A percentile compares a stretch with the other conserved stretches of the same genome.
These are phyloP conservation scores for Fusarium sp. DNA, from an alignment of 2,329 filamentous ascomycete species.

Conservation along the genomic window DNA sequence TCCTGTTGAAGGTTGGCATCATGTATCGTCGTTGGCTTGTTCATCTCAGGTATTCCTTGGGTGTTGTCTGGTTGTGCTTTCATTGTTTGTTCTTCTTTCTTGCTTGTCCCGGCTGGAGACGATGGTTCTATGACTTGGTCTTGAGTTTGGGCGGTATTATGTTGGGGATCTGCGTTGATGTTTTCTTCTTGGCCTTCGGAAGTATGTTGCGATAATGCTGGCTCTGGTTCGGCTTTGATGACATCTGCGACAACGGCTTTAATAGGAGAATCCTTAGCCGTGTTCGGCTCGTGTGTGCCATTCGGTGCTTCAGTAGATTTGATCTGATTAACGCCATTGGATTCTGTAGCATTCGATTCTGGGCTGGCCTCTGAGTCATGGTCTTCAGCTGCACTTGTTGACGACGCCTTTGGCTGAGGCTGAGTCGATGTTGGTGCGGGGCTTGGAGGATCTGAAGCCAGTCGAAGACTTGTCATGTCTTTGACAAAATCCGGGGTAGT, in stretches of 20 bases:
- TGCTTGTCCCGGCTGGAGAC: background rate
- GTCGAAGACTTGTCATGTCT: slow-evolving; percentile 49
- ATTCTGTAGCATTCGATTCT: slow-evolving; percentile 33
- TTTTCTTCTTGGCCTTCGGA: slow-evolving; percentile 2
- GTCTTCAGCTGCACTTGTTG: slow-evolving; percentile 33
- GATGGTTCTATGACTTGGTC: background rate
- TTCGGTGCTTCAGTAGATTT: background rate
- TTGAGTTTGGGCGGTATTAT: background rate
- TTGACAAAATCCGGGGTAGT: slow-evolving; percentile 47
- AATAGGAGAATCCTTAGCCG: slow-evolving; percentile 4
- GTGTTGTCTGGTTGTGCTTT: background rate
- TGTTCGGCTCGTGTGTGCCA: slow-evolving; percentile 1
- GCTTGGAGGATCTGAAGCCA: slow-evolving; percentile 45
- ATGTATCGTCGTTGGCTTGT: slow-evolving; percentile 4
- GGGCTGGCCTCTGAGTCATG: slow-evolving; percentile 24
- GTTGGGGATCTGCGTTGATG: background rate
- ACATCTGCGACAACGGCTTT: slow-evolving; percentile 15
- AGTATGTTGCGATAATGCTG: background rate
- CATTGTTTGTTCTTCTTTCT: background rate
- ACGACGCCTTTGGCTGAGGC: slow-evolving; percentile 37
- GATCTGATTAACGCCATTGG: slow-evolving; percentile 6
- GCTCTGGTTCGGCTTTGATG: slow-evolving; percentile 7
- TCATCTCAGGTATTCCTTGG: slow-evolving; percentile 13
- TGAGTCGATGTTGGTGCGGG: slow-evolving; percentile 32
- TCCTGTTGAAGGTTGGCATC: slow-evolving; percentile 53